Base-by-base conservation (phyloP, 73 alveolate species). In the Tetrahymena borealis region DNA sequence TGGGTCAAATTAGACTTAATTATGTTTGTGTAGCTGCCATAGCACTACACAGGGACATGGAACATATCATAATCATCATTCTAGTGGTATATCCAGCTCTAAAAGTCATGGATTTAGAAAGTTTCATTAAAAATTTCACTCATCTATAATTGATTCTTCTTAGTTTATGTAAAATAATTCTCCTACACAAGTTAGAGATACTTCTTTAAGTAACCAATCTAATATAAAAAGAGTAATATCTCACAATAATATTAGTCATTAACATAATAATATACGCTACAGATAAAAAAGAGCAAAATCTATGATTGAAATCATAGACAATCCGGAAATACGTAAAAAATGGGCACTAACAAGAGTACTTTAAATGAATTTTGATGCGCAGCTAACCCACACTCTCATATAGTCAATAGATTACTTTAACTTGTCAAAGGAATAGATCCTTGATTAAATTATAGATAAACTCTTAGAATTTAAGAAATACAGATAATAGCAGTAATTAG, bases 241-340 rank as follows among this genome's bases (percentile, higher is more conserved):
- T 15, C n/a, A 60, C n/a, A 60, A 1, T 60, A 60, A n/a, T n/a
- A 3, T n/a, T n/a, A n/a, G n/a, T 18, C 12, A 24, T 60, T 20
- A 60, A 60, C 85, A 7, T 20, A 15, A 60, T 7, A 15, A 8
- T 60, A 15, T 60, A 24, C 33, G 85, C 8, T 24, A 0, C 10
- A 60, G 28, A 60, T 60, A 32, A 15, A 60, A 60, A n/a, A 60
- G 35, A n/a, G 85, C 85, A 4, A 1, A 24, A 60, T 60, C 85
- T 60, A 60, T 60, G 85, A 60, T 60, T 24, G 85, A 60, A 9
- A 60, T 60, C 37, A 60, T 60, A n/a, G 85, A 60, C 28, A 60
- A 60, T 60, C 85, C 85, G n/a, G 85, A 60, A 60, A 60, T 60
- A 60, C 85, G 85, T 60, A 60, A 60, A 60, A 60, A 60, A 60